A percentile compares a stretch with the other conserved stretches of the same genome.
Conservation (phyloP, 1,284 basidiomycete species). For the Tylopilus orsonianus region DNA sequence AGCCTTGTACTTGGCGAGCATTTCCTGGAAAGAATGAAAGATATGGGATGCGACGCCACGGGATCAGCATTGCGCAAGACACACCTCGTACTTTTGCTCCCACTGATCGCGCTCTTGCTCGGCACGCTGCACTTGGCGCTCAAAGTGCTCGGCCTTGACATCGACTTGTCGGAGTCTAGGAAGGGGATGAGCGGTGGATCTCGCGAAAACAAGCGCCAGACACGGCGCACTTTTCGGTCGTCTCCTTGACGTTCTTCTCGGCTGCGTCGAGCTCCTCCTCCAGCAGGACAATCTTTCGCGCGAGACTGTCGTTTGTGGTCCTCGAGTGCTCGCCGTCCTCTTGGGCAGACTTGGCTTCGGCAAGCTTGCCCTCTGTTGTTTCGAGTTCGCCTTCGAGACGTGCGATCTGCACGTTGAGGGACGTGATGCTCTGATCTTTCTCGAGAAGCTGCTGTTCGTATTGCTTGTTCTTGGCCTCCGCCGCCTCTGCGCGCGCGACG, state of each 20-base stretch:
- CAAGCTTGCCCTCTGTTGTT: conserved; percentile 72
- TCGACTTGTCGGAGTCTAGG: conserved; percentile 92
- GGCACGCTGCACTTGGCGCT: conserved; percentile 83
- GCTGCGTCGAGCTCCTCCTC: conserved; percentile 96
- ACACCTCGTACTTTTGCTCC: conserved; percentile 95
- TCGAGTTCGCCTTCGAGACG: conserved; percentile 77
- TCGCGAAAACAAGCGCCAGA: conserved; percentile 6
- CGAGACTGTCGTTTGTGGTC: conserved; percentile 74
- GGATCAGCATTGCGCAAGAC: conserved; percentile 20
- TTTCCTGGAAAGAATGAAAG: conserved; percentile 53
- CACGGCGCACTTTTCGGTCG: conserved; percentile 87
- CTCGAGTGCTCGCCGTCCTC: conserved; percentile 77
- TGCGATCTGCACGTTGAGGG: conserved; percentile 76
- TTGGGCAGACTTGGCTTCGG: conserved; percentile 67
- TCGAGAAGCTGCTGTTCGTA: conserved; percentile 78
- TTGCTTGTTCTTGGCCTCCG: conserved; percentile 86
- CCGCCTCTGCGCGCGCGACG: conserved; percentile 74
- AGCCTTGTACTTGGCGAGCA: conserved; percentile 69
- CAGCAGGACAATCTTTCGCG: conserved; percentile 86
- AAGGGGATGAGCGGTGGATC: conserved; percentile 21
- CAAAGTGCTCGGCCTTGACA: conserved; percentile 99
- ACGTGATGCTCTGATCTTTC: conserved; percentile 88
- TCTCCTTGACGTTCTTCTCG: conserved; percentile 97
- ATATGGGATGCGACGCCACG: conserved; percentile 2
- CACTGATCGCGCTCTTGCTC: conserved; percentile 92